Evolutionary conservation across 768 basidiomycete genomes (phyloP).

Genomic region (Roridomyces roridus): DNA sequence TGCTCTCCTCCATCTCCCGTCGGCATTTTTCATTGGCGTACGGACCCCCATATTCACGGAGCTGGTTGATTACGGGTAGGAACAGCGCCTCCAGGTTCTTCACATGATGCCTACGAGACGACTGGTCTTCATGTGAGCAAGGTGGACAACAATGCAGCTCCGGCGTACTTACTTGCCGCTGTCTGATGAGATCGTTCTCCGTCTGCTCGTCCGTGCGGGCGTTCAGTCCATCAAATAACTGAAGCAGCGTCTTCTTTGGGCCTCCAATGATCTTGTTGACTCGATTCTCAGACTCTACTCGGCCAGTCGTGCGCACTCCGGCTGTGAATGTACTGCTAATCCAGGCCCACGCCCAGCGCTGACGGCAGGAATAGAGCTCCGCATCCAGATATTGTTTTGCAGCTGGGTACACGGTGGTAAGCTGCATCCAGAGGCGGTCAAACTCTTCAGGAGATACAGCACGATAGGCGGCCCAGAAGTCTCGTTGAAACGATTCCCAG

Average conservation of each 20-base stretch:
- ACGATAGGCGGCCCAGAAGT: constrained; percentile 37
- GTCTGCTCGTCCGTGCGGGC: constrained; percentile 28
- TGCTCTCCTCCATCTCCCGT: not conserved
- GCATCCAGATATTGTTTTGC: constrained; percentile 32
- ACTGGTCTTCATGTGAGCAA: not conserved
- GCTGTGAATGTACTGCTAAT: constrained; percentile 40
- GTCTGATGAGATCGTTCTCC: constrained; percentile 25
- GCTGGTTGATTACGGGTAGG: not conserved
- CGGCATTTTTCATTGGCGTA: not conserved
- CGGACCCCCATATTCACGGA: not conserved
- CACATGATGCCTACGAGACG: not conserved
- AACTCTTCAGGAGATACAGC: constrained; percentile 39
- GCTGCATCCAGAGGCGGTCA: constrained; percentile 25
- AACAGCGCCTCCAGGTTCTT: not conserved
- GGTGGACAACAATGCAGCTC: not conserved
- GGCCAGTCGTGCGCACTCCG: constrained; percentile 40
- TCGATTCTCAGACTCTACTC: constrained; percentile 37
- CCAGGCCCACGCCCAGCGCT: constrained; percentile 44
- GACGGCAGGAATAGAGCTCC: constrained; percentile 35
- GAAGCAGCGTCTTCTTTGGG: constrained; percentile 23
- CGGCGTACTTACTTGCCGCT: constrained; percentile 29
- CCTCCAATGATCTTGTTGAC: too few species aligned
- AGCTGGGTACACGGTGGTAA: constrained; percentile 21
- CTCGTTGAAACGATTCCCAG: constrained; percentile 29
- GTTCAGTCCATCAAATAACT: constrained; percentile 33